A percentile compares a stretch with the other conserved stretches of the same genome.
phyloP scores from a whole-genome alignment of 192 early-diverging fungal genomes.

The Umbelopsis vinacea region DNA sequence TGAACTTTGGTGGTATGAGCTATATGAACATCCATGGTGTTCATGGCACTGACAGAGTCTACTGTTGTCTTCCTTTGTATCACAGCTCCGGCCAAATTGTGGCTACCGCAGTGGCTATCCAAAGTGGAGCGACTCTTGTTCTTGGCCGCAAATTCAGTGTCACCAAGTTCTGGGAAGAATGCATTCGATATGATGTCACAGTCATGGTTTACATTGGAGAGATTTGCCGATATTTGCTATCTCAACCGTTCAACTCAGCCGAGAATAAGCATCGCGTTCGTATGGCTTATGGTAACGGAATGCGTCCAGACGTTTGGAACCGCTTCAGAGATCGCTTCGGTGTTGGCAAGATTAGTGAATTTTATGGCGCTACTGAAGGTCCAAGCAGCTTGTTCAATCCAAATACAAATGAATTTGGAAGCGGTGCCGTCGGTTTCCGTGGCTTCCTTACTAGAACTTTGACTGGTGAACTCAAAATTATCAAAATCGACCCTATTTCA shows the following conservation, averaged over 20 bases:
- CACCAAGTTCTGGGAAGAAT: conserved; percentile 56
- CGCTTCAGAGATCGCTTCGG: conserved; percentile 64
- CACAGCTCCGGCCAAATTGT: conserved; percentile 60
- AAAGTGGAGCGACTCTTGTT: conserved; percentile 51
- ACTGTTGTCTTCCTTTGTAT: conserved; percentile 64
- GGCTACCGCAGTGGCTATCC: conserved; percentile 31
- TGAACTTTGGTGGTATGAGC: conserved; percentile 4
- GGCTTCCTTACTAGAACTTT: conserved; percentile 42
- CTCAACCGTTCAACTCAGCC: conserved; percentile 46
- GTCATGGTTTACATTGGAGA: conserved; percentile 69
- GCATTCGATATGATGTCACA: conserved; percentile 46
- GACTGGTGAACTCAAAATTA: conserved; percentile 48
- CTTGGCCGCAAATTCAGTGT: conserved; percentile 61
- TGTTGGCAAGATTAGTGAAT: conserved; percentile 64
- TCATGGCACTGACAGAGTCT: conserved; percentile 50
- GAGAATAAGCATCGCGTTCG: conserved; percentile 61
- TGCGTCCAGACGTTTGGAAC: conserved; percentile 71
- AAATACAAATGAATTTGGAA: conserved; percentile 49
- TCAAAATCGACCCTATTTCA: conserved; percentile 60
- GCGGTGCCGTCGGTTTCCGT: conserved; percentile 66
- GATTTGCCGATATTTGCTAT: conserved; percentile 66
- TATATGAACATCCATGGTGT: conserved; percentile 28
- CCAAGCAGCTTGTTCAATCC: conserved; percentile 50
- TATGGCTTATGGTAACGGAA: conserved; percentile 68
- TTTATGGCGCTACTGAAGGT: conserved; percentile 72